phyloP scores from a whole-genome alignment of 2,329 filamentous ascomycete species.

The Knoxdaviesia capensis region DNA sequence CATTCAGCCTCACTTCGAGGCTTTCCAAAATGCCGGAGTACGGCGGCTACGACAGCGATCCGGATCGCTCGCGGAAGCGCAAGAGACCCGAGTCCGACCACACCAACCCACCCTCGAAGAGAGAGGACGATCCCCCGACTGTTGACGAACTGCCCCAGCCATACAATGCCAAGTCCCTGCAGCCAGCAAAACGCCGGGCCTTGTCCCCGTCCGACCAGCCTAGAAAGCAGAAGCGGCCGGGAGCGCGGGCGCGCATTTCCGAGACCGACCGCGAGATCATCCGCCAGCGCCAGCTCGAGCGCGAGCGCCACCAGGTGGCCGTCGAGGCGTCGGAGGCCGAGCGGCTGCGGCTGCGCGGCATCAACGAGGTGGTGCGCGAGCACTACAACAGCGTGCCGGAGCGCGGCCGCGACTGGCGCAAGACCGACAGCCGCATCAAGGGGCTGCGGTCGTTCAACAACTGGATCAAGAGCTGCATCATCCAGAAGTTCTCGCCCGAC shows the following conservation, averaged over 20 bases:
- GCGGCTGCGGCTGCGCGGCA: conserved; percentile 25
- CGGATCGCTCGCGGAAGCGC: too few relatives aligned
- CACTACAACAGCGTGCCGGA: conserved; percentile 96
- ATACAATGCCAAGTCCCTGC: conserved; percentile 37
- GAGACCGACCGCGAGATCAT: conserved; percentile 48
- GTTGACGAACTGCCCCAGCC: conserved; percentile 32
- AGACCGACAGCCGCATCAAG: conserved; percentile 86
- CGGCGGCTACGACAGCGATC: too few relatives aligned
- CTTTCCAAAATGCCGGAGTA: too few relatives aligned
- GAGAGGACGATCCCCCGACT: conserved; percentile 14
- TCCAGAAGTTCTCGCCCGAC: conserved; percentile 83
- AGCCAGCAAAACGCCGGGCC: conserved; percentile 36
- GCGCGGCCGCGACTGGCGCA: conserved; percentile 82
- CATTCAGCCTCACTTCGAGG: too few relatives aligned
- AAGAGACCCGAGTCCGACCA: neutral
- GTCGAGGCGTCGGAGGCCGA: conserved; percentile 16
- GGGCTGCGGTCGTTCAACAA: conserved; percentile 92
- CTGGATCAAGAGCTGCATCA: conserved; percentile 95
- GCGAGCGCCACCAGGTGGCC: conserved; percentile 22
- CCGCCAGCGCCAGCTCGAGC: conserved; percentile 39
- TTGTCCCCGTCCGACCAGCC: conserved; percentile 33
- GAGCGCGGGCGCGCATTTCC: conserved; percentile 44
- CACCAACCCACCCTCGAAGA: conserved; percentile 8
- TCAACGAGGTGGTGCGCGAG: conserved; percentile 70
- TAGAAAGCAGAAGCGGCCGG: conserved; percentile 49